Evolutionary conservation across 129 eudicot species (phyloP).

Genomic region (Saposhnikovia divaricata): DNA sequence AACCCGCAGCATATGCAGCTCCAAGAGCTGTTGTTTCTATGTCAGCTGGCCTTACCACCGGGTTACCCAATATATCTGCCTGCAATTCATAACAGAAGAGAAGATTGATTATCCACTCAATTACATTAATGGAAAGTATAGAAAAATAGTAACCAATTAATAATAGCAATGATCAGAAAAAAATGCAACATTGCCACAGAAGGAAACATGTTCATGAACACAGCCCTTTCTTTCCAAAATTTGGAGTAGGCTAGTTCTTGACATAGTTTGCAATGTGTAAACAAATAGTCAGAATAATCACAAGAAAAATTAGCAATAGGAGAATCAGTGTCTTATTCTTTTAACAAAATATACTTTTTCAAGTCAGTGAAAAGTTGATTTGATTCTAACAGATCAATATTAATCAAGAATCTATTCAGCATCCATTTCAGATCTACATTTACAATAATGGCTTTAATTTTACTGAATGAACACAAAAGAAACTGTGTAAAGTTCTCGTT

Average conservation of each 20-base stretch:
- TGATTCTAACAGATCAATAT: too few relatives aligned
- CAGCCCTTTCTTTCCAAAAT: too few relatives aligned
- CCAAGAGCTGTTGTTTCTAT: constrained; percentile 96
- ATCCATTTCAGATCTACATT: not conserved
- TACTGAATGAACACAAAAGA: not conserved
- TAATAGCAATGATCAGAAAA: not conserved
- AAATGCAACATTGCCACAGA: not conserved
- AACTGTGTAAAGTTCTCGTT: not conserved
- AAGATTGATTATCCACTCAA: not conserved
- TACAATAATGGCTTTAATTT: too few relatives aligned
- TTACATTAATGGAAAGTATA: not conserved
- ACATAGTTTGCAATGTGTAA: not conserved
- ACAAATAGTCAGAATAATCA: too few relatives aligned
- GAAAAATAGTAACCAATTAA: not conserved
- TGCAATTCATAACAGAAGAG: constrained; percentile 16
- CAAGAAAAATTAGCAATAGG: not conserved
- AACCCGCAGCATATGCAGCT: constrained; percentile 96
- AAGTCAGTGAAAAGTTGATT: too few relatives aligned
- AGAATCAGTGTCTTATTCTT: not conserved
- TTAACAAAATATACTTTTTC: too few relatives aligned
- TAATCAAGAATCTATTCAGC: not conserved
- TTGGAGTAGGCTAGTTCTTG: too few relatives aligned
- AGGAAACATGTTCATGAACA: not conserved
- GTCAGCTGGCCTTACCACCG: constrained; percentile 87
- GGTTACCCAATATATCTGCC: constrained; percentile 81